A percentile compares a stretch with the other conserved stretches of the same genome.
Conservation (phyloP, 179 eudicot species). For the Heliamphora pulchella region DNA sequence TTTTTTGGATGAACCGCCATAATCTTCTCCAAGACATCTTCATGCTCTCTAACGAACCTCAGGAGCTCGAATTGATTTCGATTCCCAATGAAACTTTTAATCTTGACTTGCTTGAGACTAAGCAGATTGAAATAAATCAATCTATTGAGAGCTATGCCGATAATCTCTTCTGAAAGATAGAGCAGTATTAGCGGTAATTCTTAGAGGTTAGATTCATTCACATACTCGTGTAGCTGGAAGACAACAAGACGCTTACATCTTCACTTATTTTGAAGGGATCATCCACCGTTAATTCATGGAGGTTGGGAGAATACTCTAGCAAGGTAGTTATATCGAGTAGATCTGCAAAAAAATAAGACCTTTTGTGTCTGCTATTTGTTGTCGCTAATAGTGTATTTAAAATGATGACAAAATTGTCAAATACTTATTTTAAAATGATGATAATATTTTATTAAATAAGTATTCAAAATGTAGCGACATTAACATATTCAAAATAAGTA, state of each 20-base stretch:
- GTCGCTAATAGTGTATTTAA: too few species aligned
- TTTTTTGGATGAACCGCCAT: not conserved
- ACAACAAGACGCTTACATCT: not conserved
- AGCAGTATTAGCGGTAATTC: not conserved
- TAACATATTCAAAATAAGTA: too few species aligned
- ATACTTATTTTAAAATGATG: too few species aligned
- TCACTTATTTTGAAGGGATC: not conserved
- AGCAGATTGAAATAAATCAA: conserved; percentile 1
- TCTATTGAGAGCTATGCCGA: not conserved
- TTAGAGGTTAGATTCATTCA: not conserved
- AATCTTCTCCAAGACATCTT: not conserved
- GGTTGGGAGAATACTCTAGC: conserved; percentile 13
- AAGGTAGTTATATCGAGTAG: conserved; percentile 2
- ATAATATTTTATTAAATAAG: too few species aligned
- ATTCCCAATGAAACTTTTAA: not conserved
- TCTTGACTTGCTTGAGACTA: conserved; percentile 13
- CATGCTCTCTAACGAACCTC: not conserved
- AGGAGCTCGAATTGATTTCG: not conserved
- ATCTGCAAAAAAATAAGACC: not conserved
- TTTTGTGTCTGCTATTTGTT: too few species aligned
- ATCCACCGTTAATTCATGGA: not conserved
- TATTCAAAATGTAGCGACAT: too few species aligned
- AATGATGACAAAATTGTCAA: too few species aligned
- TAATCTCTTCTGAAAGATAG: conserved; percentile 9
- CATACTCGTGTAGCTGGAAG: not conserved